Conservation (phyloP, 176 grass and related monocot genomes). For the Phragmites australis region DNA sequence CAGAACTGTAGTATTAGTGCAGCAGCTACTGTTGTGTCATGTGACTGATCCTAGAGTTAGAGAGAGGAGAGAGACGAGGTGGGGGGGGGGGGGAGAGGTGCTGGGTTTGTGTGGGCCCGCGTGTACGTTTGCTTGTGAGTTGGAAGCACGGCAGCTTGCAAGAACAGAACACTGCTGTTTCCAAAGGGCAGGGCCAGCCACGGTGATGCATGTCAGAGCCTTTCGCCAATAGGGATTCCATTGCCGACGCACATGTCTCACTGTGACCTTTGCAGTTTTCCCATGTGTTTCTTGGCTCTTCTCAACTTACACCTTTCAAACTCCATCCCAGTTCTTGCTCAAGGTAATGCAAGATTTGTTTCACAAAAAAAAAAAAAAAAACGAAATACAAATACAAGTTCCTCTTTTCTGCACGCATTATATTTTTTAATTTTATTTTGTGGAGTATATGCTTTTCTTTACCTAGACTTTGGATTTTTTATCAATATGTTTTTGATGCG, state of each 20-base stretch:
- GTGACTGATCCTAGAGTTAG: background rate
- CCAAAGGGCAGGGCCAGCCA: constrained; percentile 24
- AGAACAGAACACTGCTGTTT: constrained; percentile 39
- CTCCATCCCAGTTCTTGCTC: too few species aligned
- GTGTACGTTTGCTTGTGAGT: constrained; percentile 26
- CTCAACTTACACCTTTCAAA: background rate
- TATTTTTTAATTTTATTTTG: background rate
- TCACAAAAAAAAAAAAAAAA: background rate
- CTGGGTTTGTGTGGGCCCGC: background rate
- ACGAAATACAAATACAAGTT: background rate
- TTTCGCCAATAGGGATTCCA: constrained; percentile 22
- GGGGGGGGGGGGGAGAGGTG: background rate
- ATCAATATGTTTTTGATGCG: background rate
- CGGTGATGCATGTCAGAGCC: constrained; percentile 17
- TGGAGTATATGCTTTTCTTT: background rate
- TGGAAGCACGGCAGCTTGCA: constrained; percentile 54
- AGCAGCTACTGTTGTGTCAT: constrained; percentile 1
- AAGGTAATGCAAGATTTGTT: background rate
- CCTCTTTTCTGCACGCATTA: background rate
- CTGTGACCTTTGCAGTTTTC: background rate
- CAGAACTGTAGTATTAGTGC: background rate
- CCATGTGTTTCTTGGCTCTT: background rate
- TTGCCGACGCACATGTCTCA: background rate
- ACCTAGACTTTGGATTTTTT: background rate
- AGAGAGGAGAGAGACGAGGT: background rate